Percentiles rank a stretch among this genome's conserved stretches.
Conservation (phyloP, 305 asterid species). For the Fraxinus baroniana region DNA sequence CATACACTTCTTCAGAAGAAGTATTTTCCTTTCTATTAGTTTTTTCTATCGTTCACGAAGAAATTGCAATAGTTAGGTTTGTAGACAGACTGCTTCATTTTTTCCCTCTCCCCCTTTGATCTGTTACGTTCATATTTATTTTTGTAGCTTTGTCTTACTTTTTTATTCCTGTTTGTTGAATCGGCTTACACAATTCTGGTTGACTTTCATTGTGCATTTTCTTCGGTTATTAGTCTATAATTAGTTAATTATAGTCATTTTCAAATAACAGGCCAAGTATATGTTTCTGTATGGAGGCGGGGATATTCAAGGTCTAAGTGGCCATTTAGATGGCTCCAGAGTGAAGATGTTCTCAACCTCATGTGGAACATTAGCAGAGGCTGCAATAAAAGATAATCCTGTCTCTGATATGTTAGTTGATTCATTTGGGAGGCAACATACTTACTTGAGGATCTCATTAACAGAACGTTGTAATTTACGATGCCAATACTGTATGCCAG, state of each 20-base stretch:
- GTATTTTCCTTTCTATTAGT: neutral
- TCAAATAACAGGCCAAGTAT: conserved; percentile 42
- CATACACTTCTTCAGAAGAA: neutral
- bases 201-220: neutral
- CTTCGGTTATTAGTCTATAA: conserved; percentile 3
- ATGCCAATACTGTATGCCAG: conserved; percentile 98
- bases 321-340: conserved; percentile 31
- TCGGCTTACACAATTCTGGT: neutral
- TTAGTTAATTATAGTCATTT: conserved; percentile 16
- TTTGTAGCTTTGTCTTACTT: conserved; percentile 12
- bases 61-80: neutral
- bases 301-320: conserved; percentile 26
- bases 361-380: conserved; percentile 42
- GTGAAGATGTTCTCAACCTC: conserved; percentile 45
- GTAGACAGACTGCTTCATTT: neutral
- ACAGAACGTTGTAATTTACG: conserved; percentile 93
- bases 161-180: conserved; percentile 5
- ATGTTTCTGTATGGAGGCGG: conserved; percentile 5
- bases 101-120: neutral
- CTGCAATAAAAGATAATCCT: conserved; percentile 40
- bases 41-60: neutral
- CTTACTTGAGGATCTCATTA: conserved; percentile 86
- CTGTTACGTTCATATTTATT: neutral
- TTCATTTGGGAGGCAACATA: conserved; percentile 88
- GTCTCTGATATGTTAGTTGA: conserved; percentile 72